phyloP scores from a whole-genome alignment of 2,329 filamentous ascomycete species.

The Eutypella sp. region DNA sequence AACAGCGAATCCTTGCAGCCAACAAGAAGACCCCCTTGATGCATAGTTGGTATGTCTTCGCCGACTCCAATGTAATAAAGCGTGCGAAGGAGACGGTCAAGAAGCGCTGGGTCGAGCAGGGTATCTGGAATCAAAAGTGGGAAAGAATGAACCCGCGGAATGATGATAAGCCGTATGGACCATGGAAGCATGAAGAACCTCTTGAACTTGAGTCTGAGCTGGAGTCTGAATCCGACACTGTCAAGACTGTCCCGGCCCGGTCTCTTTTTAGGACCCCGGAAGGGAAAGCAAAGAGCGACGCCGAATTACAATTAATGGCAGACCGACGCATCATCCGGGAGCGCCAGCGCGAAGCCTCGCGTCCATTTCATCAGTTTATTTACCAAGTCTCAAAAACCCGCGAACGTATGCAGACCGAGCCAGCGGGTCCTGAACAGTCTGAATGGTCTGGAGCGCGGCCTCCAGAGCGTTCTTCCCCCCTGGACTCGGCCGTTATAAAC shows the following conservation, averaged over 20 bases:
- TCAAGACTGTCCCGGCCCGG: too few species aligned
- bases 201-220: neutral
- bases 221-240: neutral
- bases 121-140: conserved; percentile 16
- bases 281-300: neutral
- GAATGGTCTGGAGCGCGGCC: too few species aligned
- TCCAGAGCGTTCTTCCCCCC: too few species aligned
- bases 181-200: conserved; percentile 13
- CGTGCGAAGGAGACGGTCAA: conserved; percentile 4
- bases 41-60: neutral
- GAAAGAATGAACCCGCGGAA: neutral
- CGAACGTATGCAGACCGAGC: neutral
- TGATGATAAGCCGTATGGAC: too few species aligned
- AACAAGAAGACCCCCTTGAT: neutral
- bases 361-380: conserved; percentile 7
- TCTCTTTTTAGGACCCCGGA: neutral
- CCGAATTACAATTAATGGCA: too few species aligned
- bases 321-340: neutral
- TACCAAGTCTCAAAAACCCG: conserved; percentile 3
- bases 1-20: neutral
- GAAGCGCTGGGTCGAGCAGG: conserved; percentile 14
- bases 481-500: neutral
- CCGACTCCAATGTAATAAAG: neutral
- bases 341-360: conserved; percentile 5
- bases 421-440: too few species aligned